Conservation (phyloP, 2,329 filamentous ascomycete genomes). For the Colletotrichum cereale region DNA sequence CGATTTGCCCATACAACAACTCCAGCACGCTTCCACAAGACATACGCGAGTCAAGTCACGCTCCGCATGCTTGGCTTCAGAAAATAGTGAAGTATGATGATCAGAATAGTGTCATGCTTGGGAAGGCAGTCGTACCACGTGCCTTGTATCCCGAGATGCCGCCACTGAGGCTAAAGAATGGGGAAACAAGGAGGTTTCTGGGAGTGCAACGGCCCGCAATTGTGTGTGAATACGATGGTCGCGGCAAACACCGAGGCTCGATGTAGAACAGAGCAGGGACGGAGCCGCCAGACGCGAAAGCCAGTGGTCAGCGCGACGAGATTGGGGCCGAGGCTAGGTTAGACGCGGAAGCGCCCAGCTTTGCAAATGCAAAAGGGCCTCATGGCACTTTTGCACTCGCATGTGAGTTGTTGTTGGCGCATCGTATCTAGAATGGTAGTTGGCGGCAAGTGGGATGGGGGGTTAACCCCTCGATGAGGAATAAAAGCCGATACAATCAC, state of each 20-base stretch:
- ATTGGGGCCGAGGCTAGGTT: neutral
- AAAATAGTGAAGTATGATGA: neutral
- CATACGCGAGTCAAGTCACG: neutral
- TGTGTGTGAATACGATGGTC: neutral
- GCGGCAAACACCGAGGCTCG: neutral
- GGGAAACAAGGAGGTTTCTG: neutral
- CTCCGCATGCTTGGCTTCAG: neutral
- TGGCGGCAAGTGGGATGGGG: neutral
- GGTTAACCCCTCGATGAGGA: neutral
- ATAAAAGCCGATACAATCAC: neutral
- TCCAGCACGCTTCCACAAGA: neutral
- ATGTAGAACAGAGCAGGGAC: neutral
- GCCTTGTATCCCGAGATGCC: neutral
- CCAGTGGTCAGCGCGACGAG: neutral
- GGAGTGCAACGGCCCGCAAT: neutral
- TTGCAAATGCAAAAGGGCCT: constrained; percentile 18
- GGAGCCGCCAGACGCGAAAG: neutral
- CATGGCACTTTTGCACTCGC: constrained; percentile 19
- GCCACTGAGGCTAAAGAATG: neutral
- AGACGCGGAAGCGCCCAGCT: constrained; percentile 19
- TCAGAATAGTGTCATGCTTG: too few relatives aligned
- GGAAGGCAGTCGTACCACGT: neutral
- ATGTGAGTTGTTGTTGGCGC: neutral
- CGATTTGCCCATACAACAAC: neutral
- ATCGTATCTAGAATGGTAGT: neutral